phyloP scores from a whole-genome alignment of 1,139 yeast species.

The Geotrichum siamense region DNA sequence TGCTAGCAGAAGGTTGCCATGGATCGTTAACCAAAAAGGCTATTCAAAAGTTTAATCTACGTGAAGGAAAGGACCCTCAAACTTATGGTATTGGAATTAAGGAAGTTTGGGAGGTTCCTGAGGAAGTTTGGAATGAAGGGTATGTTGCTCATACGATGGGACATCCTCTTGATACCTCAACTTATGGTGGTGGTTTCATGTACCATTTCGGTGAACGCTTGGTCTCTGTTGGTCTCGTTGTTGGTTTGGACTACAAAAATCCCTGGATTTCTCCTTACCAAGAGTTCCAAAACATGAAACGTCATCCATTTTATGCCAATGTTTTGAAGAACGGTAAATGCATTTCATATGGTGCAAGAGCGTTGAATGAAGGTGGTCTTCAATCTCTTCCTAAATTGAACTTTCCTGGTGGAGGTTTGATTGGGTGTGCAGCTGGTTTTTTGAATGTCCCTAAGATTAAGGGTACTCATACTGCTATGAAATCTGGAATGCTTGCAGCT shows the following conservation, averaged over 20 bases:
- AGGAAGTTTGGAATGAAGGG: constrained; percentile 74
- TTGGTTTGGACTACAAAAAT: constrained; percentile 87
- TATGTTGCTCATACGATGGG: constrained; percentile 86
- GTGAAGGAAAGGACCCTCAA: constrained; percentile 65
- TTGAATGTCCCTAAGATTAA: constrained; percentile 94
- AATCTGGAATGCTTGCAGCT: constrained; percentile 91
- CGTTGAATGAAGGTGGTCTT: constrained; percentile 90
- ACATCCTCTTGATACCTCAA: constrained; percentile 64
- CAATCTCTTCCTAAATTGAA: constrained; percentile 83
- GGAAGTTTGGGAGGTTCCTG: constrained; percentile 95
- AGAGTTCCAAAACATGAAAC: constrained; percentile 91
- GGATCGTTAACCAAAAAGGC: constrained; percentile 82
- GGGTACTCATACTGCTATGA: constrained; percentile 98
- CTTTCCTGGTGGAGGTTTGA: constrained; percentile 93
- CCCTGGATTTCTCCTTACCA: constrained; percentile 94
- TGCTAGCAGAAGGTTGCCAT: constrained; percentile 94
- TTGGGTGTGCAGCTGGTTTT: constrained; percentile 95
- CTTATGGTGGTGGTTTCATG: constrained; percentile 95
- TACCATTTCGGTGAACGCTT: constrained; percentile 93
- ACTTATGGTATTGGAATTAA: constrained; percentile 93
- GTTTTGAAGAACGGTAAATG: constrained; percentile 85
- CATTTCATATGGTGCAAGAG: constrained; percentile 89
- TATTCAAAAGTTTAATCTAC: constrained; percentile 57
- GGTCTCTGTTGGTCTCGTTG: constrained; percentile 83
- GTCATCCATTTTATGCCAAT: constrained; percentile 75